These are phyloP conservation scores for Umbelopsis sp. DNA, from an alignment of 371 early-diverging fungal genomes.

Conservation along the genomic window DNA sequence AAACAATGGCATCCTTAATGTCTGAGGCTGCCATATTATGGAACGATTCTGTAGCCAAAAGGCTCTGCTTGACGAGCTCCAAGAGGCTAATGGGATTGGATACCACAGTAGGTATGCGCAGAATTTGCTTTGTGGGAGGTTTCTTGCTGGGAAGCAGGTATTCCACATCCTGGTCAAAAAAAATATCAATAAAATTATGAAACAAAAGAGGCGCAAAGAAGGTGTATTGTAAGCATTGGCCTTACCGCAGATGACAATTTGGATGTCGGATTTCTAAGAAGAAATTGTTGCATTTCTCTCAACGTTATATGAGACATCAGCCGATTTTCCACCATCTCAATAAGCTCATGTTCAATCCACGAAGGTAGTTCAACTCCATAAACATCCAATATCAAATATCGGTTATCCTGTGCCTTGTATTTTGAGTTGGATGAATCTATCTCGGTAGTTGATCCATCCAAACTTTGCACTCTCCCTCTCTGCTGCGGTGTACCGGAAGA, in stretches of 20 bases:
- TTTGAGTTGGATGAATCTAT: not conserved
- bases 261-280: conserved; percentile 71
- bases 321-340: conserved; percentile 66
- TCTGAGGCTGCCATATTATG: not conserved
- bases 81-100: conserved; percentile 64
- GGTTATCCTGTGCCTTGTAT: conserved; percentile 36
- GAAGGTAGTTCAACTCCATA: conserved; percentile 74
- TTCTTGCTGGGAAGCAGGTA: conserved; percentile 68
- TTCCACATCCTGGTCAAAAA: conserved; percentile 57
- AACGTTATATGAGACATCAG: conserved; percentile 67
- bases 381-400: conserved; percentile 73
- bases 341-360: conserved; percentile 70
- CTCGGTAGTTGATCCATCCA: not conserved
- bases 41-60: conserved; percentile 35
- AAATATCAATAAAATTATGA: not conserved
- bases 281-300: conserved; percentile 67
- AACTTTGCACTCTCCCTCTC: not conserved
- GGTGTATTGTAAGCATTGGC: not conserved
- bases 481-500: not conserved
- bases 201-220: not conserved
- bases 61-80: conserved; percentile 67
- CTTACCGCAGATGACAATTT: conserved; percentile 67
- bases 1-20: not conserved
- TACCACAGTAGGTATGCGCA: conserved; percentile 58
- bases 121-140: conserved; percentile 36